phyloP scores from a whole-genome alignment of 768 basidiomycete genomes.

The Pleurotus citrinopileatus region DNA sequence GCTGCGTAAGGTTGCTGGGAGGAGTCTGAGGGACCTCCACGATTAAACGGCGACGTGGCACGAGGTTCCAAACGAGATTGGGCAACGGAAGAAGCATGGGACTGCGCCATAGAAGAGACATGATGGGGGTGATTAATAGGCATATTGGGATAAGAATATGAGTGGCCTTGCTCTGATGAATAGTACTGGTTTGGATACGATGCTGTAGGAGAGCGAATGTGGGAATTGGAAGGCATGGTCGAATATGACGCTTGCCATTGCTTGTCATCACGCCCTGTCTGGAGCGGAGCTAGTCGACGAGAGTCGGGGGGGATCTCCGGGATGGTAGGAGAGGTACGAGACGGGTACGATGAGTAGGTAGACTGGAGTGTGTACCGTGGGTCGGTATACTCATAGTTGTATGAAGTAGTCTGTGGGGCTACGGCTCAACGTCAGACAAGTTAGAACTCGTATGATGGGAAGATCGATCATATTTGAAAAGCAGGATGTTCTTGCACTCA shows the following conservation, averaged over 20 bases:
- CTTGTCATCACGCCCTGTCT: constrained; percentile 39
- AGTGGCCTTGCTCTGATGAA: constrained; percentile 38
- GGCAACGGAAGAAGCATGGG: constrained; percentile 18
- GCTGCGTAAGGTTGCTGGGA: constrained; percentile 55
- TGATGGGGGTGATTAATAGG: constrained; percentile 21
- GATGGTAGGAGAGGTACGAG: constrained; percentile 47
- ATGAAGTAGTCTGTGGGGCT: constrained; percentile 45
- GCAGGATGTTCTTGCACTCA: constrained; percentile 25
- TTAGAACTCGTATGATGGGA: constrained; percentile 30
- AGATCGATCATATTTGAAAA: constrained; percentile 27
- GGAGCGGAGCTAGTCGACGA: constrained; percentile 54
- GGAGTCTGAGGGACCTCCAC: constrained; percentile 25
- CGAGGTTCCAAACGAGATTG: constrained; percentile 35
- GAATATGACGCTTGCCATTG: constrained; percentile 41
- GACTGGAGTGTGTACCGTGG: constrained; percentile 46
- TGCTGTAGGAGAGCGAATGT: constrained; percentile 64
- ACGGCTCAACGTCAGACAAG: constrained; percentile 27
- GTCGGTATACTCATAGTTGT: constrained; percentile 56
- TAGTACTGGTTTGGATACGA: constrained; percentile 57
- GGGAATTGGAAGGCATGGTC: constrained; percentile 30
- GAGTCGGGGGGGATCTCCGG: constrained; percentile 47
- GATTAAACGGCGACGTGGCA: constrained; percentile 41
- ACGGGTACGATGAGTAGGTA: constrained; percentile 35
- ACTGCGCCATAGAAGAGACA: constrained; percentile 27
- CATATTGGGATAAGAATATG: constrained; percentile 40